Conservation (phyloP, 2,329 filamentous ascomycete genomes). For the Phaeosphaeria sp. region DNA sequence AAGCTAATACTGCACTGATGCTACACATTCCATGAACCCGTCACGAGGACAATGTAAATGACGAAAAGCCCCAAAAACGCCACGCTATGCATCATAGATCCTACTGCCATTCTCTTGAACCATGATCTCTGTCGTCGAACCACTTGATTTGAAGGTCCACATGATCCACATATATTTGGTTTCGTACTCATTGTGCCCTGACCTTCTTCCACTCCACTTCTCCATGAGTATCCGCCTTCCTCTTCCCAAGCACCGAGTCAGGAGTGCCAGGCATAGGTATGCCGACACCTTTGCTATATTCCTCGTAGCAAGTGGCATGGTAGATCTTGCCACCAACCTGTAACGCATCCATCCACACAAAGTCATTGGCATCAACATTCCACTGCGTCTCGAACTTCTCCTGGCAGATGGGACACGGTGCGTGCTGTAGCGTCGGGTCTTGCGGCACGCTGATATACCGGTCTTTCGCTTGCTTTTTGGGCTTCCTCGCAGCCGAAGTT, state of each 20-base stretch:
- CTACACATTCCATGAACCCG: neutral
- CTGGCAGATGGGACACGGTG: slow-evolving; percentile 90
- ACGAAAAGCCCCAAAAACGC: slow-evolving; percentile 6
- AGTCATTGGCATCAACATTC: slow-evolving; percentile 92
- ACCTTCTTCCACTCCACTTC: slow-evolving; percentile 41
- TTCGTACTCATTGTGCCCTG: slow-evolving; percentile 20
- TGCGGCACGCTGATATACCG: slow-evolving; percentile 86
- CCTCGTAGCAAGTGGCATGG: slow-evolving; percentile 87
- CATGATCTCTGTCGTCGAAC: neutral
- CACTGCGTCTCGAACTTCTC: slow-evolving; percentile 93
- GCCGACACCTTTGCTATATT: slow-evolving; percentile 54
- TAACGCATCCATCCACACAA: slow-evolving; percentile 92
- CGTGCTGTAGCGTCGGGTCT: slow-evolving; percentile 74
- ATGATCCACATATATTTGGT: neutral
- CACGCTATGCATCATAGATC: slow-evolving; percentile 21
- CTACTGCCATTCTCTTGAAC: neutral
- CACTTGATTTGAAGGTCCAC: neutral
- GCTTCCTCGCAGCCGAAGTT: slow-evolving; percentile 46
- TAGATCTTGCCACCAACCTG: slow-evolving; percentile 80
- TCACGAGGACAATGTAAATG: neutral
- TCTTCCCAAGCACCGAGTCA: slow-evolving; percentile 46
- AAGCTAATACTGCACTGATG: neutral
- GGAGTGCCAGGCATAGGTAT: slow-evolving; percentile 43
- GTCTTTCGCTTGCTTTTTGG: slow-evolving; percentile 63
- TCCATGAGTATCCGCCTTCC: slow-evolving; percentile 37